phyloP scores from a whole-genome alignment of 805 yeast species.

The Ogataea chonburiensis region DNA sequence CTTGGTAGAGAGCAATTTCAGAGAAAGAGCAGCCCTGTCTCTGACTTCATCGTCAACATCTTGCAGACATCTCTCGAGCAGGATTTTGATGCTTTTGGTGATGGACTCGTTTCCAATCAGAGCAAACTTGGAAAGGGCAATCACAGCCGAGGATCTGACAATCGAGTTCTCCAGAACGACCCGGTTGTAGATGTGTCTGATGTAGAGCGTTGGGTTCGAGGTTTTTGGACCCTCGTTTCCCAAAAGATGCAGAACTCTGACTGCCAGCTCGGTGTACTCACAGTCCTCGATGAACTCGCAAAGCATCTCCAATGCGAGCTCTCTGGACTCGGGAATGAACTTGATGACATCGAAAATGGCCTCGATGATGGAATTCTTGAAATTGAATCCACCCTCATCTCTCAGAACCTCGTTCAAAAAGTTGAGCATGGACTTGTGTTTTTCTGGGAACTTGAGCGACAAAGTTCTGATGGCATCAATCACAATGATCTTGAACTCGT shows the following conservation, averaged over 20 bases:
- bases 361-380: slow-evolving; percentile 86
- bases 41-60: slow-evolving; percentile 97
- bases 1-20: slow-evolving; percentile 55
- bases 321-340: slow-evolving; percentile 80
- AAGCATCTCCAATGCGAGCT: slow-evolving; percentile 77
- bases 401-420: slow-evolving; percentile 83
- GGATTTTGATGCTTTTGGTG: slow-evolving; percentile 64
- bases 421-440: slow-evolving; percentile 75
- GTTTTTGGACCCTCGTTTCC: slow-evolving; percentile 95
- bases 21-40: slow-evolving; percentile 90
- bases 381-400: slow-evolving; percentile 85
- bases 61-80: slow-evolving; percentile 78
- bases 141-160: slow-evolving; percentile 93
- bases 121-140: slow-evolving; percentile 89
- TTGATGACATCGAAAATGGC: slow-evolving; percentile 90
- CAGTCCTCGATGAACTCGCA: slow-evolving; percentile 99
- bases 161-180: slow-evolving; percentile 94
- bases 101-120: slow-evolving; percentile 68
- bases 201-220: slow-evolving; percentile 80
- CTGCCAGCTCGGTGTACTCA: slow-evolving; percentile 90
- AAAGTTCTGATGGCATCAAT: slow-evolving; percentile 92
- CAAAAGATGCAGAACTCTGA: slow-evolving; percentile 85
- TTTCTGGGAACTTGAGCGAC: slow-evolving; percentile 89
- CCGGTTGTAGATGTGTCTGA: slow-evolving; percentile 95
- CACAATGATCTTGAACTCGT: slow-evolving; percentile 91